Base-by-base conservation (phyloP, 352 stramenopile species). In the Halophytophthora polymorphica region DNA sequence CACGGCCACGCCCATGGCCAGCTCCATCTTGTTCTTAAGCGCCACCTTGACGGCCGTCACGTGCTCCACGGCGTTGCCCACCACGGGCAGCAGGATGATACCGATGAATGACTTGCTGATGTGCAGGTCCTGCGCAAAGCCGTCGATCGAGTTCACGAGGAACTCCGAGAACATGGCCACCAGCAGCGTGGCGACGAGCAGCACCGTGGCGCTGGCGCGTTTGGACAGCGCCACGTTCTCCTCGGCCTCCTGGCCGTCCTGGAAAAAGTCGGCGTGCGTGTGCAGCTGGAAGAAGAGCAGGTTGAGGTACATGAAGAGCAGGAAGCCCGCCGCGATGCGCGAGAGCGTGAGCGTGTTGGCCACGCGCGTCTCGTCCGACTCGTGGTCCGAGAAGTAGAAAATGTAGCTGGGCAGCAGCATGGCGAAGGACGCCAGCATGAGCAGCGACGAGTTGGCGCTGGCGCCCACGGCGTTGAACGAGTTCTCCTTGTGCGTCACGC, bases 51-150 rank as follows among this genome's bases (percentile, higher is more conserved):
- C 83, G 15, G 96, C 96, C 3, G 96, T 98, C 31, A 98, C 89
- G 62, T 99, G 96, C 69, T 99, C 96, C 2, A 98, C 96, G n/a
- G 96, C 96, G 73, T 99, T 99, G 41, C 96, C 96, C 11, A 99
- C 96, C 29, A 99, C 96, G 1, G 96, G 96, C 29, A 99, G 57
- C 53, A 99, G 68, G 55, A 99, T 98, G 23, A 99, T 86, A 45
- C 96, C 96, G 18, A 93, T 88, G 53, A 93, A 93, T 35, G 83
- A 91, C 64, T 92, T 91, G 71, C 78, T 92, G 47, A 93, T 55
- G 33, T 73, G 48, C 40, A 89, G 67, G 38, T 86, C 54, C 1
- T 50, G 50, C 7, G 80, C 77, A 44, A 92, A 93, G 23, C 81
- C 81, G 57, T 93, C 79, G 52, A 95, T 90, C 14, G 81, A 93